A percentile compares a stretch with the other conserved stretches of the same genome.
Evolutionary conservation across 2,329 filamentous ascomycete species (phyloP).

Genomic region (Tolypocladium endophyticum): DNA sequence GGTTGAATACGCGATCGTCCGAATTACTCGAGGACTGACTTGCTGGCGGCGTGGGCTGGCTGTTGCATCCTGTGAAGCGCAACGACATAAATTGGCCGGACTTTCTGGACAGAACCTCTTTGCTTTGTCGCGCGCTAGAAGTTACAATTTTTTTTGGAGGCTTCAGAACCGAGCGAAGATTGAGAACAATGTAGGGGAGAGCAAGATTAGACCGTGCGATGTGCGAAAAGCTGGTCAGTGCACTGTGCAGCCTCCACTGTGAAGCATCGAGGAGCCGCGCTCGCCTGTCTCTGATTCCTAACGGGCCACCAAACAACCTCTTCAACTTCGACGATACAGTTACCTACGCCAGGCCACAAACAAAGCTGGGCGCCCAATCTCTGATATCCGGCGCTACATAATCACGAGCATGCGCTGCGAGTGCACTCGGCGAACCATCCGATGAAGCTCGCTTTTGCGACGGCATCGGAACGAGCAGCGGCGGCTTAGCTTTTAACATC

Average conservation of each 20-base stretch:
- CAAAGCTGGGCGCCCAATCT: neutral
- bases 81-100: neutral
- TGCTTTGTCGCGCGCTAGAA: neutral
- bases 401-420: conserved; percentile 18
- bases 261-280: neutral
- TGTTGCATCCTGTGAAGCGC: neutral
- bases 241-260: neutral
- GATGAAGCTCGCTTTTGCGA: conserved; percentile 20
- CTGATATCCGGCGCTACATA: neutral
- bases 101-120: neutral
- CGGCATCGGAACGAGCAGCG: conserved; percentile 11
- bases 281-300: neutral
- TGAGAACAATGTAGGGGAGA: neutral
- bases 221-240: neutral
- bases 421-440: conserved; percentile 10
- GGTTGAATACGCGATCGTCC: neutral
- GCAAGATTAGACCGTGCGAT: neutral
- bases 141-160: too few species aligned
- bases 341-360: neutral
- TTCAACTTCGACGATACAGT: neutral
- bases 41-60: neutral
- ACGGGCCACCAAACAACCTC: neutral
- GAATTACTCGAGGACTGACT: neutral
- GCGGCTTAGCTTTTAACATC: neutral
- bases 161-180: too few species aligned